phyloP scores from a whole-genome alignment of 208 protist genomes.

The Leishmania tropica region DNA sequence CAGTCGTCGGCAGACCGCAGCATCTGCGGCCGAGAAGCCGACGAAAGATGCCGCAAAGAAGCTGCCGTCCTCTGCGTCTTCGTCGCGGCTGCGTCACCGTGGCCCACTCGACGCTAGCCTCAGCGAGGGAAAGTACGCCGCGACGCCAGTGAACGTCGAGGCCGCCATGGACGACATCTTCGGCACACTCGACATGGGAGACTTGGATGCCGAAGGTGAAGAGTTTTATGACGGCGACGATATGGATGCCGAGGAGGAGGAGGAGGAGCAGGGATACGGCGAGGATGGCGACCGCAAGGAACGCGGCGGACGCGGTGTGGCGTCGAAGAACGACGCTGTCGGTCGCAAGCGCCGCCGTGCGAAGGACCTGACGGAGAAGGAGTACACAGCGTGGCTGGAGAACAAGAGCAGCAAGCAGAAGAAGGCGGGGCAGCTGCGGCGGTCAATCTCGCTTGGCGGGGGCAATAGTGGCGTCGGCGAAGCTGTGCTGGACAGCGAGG shows the following conservation, averaged over 20 bases:
- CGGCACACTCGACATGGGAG: slow-evolving; percentile 71
- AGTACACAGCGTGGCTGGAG: slow-evolving; percentile 76
- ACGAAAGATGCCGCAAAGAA: slow-evolving; percentile 4
- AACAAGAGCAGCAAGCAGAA: slow-evolving; percentile 33
- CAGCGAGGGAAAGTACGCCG: slow-evolving; percentile 66
- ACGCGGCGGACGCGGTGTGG: slow-evolving; percentile 2
- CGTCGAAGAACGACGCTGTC: slow-evolving; percentile 4
- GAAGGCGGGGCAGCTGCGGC: slow-evolving; percentile 10
- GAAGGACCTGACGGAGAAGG: slow-evolving; percentile 72
- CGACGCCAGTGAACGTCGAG: slow-evolving; percentile 60
- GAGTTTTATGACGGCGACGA: slow-evolving; percentile 32
- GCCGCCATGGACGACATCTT: slow-evolving; percentile 79
- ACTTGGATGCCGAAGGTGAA: slow-evolving; percentile 69
- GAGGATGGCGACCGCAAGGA: slow-evolving; percentile 23
- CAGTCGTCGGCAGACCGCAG: neutral
- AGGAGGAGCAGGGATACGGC: neutral
- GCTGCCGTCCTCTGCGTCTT: slow-evolving; percentile 8
- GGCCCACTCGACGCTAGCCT: slow-evolving; percentile 71
- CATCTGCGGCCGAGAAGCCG: slow-evolving; percentile 8
- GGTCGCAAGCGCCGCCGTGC: slow-evolving; percentile 19
- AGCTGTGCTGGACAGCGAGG: slow-evolving; percentile 21
- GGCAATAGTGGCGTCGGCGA: slow-evolving; percentile 16
- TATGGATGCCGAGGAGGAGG: slow-evolving; percentile 4
- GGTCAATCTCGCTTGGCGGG: slow-evolving; percentile 27
- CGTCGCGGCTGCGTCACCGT: slow-evolving; percentile 60